Percentiles rank a stretch among this genome's conserved stretches.
Evolutionary conservation across 2,329 filamentous ascomycete genomes (phyloP).

Genomic region (Penicillium sp.): DNA sequence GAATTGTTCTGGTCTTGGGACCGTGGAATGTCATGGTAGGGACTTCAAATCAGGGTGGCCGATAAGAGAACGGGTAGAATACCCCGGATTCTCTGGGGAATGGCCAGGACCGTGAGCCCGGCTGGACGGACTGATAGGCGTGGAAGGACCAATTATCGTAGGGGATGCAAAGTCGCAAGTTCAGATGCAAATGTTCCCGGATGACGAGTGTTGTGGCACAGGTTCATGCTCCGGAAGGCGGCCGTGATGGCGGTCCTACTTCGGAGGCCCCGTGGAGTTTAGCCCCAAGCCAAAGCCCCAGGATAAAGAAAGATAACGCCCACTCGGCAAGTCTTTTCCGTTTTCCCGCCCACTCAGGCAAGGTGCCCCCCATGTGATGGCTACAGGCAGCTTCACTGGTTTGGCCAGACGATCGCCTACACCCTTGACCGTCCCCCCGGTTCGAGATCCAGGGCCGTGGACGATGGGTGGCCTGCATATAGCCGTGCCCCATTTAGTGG

Average conservation of each 20-base stretch:
- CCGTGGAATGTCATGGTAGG: background rate
- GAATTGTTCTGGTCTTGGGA: background rate
- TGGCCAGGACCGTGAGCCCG: background rate
- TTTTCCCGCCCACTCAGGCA: background rate
- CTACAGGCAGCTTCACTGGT: background rate
- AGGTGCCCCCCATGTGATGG: constrained; percentile 3
- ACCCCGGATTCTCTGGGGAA: constrained; percentile 4
- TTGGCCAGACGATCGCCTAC: background rate
- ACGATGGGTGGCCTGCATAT: constrained; percentile 11
- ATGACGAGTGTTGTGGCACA: constrained; percentile 5
- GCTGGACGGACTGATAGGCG: constrained; percentile 20
- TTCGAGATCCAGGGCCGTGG: constrained; percentile 9
- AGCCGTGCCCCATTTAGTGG: constrained; percentile 18
- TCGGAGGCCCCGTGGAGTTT: background rate
- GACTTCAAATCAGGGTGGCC: background rate
- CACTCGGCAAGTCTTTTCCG: constrained; percentile 11
- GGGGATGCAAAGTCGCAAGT: constrained; percentile 2
- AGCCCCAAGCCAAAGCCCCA: background rate
- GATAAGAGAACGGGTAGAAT: constrained; percentile 6
- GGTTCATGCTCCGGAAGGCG: constrained; percentile 8
- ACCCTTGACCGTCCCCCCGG: background rate
- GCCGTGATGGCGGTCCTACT: background rate
- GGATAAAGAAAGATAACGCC: constrained; percentile 19
- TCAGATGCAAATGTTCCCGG: background rate
- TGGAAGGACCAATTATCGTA: constrained; percentile 18